Evolutionary conservation across 495 filamentous ascomycete species (phyloP).

Genomic region (Aspergillus nanangensis): DNA sequence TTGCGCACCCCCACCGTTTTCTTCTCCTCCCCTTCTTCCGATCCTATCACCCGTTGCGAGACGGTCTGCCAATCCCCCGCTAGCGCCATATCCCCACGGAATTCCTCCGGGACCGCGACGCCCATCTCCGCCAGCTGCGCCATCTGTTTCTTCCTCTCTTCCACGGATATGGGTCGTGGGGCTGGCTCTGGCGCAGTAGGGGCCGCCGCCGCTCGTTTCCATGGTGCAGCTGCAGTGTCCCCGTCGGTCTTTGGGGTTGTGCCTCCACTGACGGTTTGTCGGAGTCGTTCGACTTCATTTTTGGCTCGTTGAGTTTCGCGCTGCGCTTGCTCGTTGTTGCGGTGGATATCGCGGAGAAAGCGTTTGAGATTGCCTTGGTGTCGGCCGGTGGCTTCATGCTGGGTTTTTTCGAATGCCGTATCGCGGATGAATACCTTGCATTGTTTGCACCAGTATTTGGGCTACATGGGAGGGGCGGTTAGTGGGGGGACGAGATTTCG

Average conservation of each 20-base stretch:
- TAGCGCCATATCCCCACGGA: slow-evolving; percentile 74
- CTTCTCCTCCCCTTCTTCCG: slow-evolving; percentile 36
- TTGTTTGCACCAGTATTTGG: slow-evolving; percentile 97
- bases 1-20: slow-evolving; percentile 57
- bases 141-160: slow-evolving; percentile 78
- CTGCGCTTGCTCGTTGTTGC: slow-evolving; percentile 69
- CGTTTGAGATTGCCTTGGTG: slow-evolving; percentile 90
- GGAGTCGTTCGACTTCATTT: slow-evolving; percentile 79
- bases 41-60: slow-evolving; percentile 47
- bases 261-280: slow-evolving; percentile 60
- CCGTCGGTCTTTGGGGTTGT: slow-evolving; percentile 13
- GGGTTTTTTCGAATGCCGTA: slow-evolving; percentile 80
- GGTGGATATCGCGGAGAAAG: slow-evolving; percentile 82
- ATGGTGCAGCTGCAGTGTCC: too few species aligned
- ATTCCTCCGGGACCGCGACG: slow-evolving; percentile 76
- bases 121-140: slow-evolving; percentile 86
- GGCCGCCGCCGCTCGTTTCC: slow-evolving; percentile 20
- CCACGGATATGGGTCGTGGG: slow-evolving; percentile 43
- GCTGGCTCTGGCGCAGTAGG: slow-evolving; percentile 19
- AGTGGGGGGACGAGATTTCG: background rate
- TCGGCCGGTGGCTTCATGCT: slow-evolving; percentile 85
- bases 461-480: slow-evolving; percentile 30
- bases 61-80: slow-evolving; percentile 87
- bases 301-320: slow-evolving; percentile 77
- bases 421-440: slow-evolving; percentile 89